Percentiles rank a stretch among this genome's conserved stretches.
phyloP scores from a whole-genome alignment of 1,139 yeast species.

The Saccharomyces pastorianus region DNA sequence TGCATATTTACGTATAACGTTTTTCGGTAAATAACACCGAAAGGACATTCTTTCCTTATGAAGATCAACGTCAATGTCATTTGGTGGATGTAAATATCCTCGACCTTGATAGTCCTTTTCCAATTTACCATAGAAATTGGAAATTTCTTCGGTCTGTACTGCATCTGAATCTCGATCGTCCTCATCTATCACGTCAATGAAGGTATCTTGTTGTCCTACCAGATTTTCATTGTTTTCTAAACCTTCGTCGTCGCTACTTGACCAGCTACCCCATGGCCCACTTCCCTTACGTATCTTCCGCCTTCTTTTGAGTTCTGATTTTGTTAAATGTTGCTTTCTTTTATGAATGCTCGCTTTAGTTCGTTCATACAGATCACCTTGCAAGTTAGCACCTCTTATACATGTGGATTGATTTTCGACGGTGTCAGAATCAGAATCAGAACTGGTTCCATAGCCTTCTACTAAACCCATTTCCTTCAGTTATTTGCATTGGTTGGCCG shows the following conservation, averaged over 20 bases:
- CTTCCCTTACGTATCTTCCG: conserved; percentile 17
- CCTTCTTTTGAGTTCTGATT: conserved; percentile 17
- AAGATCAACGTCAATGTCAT: conserved; percentile 42
- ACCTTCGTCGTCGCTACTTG: conserved; percentile 38
- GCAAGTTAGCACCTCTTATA: not conserved
- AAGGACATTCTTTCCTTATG: conserved; percentile 43
- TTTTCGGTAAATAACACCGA: conserved; percentile 66
- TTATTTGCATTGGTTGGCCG: not conserved
- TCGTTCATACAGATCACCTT: not conserved
- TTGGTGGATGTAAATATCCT: conserved; percentile 55
- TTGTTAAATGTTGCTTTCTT: conserved; percentile 8
- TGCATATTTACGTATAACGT: conserved; percentile 43
- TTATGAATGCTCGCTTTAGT: not conserved
- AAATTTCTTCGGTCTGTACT: conserved; percentile 30
- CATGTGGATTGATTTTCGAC: not conserved
- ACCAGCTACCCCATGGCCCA: conserved; percentile 41
- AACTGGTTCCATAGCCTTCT: conserved; percentile 14
- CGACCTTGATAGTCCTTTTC: conserved; percentile 51
- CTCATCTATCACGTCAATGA: conserved; percentile 27
- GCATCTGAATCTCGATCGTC: conserved; percentile 6
- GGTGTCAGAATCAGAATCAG: conserved; percentile 7
- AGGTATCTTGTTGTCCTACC: conserved; percentile 51
- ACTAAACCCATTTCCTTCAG: conserved; percentile 12
- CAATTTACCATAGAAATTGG: conserved; percentile 45
- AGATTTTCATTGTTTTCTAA: conserved; percentile 53